A percentile compares a stretch with the other conserved stretches of the same genome.
phyloP scores from a whole-genome alignment of 768 basidiomycete genomes.

The Heimioporus sp. region DNA sequence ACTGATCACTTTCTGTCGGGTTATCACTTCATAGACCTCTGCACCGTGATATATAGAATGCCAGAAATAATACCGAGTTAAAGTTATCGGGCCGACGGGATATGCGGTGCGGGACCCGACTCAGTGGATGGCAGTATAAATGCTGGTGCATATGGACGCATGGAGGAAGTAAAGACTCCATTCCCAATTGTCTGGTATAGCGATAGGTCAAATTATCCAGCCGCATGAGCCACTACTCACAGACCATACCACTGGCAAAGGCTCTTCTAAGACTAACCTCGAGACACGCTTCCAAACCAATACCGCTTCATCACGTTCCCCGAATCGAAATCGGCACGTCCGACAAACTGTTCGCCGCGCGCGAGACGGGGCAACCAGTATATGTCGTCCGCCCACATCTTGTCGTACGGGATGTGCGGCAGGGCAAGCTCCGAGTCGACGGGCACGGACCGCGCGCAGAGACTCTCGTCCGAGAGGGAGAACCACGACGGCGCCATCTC shows the following conservation, averaged over 20 bases:
- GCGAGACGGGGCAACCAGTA: constrained; percentile 69
- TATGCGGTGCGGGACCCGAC: too few relatives aligned
- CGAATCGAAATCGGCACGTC: constrained; percentile 59
- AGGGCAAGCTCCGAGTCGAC: constrained; percentile 2
- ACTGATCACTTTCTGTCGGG: constrained; percentile 14
- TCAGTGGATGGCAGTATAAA: too few relatives aligned
- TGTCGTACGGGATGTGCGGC: constrained; percentile 53
- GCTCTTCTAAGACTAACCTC: too few relatives aligned
- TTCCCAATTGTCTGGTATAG: too few relatives aligned
- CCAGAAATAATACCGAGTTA: neutral
- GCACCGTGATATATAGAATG: constrained; percentile 8
- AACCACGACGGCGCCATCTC: constrained; percentile 92
- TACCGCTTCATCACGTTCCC: constrained; percentile 78
- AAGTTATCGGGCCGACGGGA: too few relatives aligned
- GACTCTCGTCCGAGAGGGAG: constrained; percentile 29
- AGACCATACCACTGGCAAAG: too few relatives aligned
- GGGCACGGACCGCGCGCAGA: constrained; percentile 4
- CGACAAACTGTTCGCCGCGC: constrained; percentile 40
- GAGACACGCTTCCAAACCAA: constrained; percentile 64
- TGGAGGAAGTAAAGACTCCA: too few relatives aligned
- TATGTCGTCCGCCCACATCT: constrained; percentile 61
- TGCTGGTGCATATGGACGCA: too few relatives aligned
- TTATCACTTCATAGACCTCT: constrained; percentile 6
- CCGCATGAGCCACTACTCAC: too few relatives aligned
- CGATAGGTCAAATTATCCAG: too few relatives aligned